Evolutionary conservation across 2,329 filamentous ascomycete species (phyloP).

Genomic region (Aspergillus carbonarius): DNA sequence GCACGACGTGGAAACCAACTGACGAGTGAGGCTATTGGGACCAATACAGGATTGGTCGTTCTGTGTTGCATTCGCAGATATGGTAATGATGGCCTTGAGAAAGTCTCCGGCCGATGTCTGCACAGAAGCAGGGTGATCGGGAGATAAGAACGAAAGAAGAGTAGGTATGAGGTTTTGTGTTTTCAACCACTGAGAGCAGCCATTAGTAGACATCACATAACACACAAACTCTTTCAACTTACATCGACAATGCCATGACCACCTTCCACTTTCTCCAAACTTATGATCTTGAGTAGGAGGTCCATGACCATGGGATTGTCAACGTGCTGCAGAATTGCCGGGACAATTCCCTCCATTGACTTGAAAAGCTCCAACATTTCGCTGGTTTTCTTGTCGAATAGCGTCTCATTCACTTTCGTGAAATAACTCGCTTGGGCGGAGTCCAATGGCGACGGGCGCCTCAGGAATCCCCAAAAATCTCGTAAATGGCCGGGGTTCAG

Average conservation of each 20-base stretch:
- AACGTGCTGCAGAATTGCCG: slow-evolving; percentile 85
- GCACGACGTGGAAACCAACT: slow-evolving; percentile 84
- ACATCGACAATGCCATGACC: slow-evolving; percentile 93
- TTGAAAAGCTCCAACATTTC: slow-evolving; percentile 94
- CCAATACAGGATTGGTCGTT: slow-evolving; percentile 99
- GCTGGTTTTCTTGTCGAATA: slow-evolving; percentile 96
- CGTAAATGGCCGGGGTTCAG: slow-evolving; percentile 75
- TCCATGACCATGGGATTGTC: slow-evolving; percentile 99
- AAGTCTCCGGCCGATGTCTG: slow-evolving; percentile 98
- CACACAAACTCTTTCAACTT: slow-evolving; percentile 35
- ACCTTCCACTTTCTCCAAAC: slow-evolving; percentile 85
- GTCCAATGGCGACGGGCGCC: slow-evolving; percentile 79
- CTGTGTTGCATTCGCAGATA: slow-evolving; percentile 95
- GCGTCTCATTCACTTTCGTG: slow-evolving; percentile 96
- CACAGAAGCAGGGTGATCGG: slow-evolving; percentile 81
- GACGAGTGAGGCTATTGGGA: slow-evolving; percentile 91
- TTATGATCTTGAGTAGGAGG: slow-evolving; percentile 92
- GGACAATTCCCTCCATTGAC: slow-evolving; percentile 74
- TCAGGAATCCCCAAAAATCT: slow-evolving; percentile 89
- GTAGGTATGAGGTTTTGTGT: slow-evolving; percentile 82
- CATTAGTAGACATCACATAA: slow-evolving; percentile 5
- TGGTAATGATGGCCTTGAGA: slow-evolving; percentile 97
- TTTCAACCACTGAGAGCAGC: slow-evolving; percentile 74
- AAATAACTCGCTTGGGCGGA: slow-evolving; percentile 96
- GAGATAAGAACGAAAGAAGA: slow-evolving; percentile 80